Evolutionary conservation across 225 moss, liverwort and hornwort species (phyloP).

Genomic region (Sphagnum tenellum): DNA sequence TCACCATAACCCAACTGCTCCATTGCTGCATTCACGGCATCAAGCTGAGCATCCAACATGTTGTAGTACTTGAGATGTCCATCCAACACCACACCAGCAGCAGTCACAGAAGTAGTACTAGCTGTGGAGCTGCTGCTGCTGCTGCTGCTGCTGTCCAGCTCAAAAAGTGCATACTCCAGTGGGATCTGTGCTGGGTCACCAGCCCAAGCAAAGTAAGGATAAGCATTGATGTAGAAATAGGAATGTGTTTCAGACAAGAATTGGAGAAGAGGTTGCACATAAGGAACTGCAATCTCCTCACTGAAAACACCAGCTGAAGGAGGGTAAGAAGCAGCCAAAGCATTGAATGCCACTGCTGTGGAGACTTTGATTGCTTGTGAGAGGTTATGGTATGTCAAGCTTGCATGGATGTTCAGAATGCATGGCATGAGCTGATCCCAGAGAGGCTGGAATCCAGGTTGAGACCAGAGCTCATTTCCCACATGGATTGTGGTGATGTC

Average conservation of each 20-base stretch:
- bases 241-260: constrained; percentile 48
- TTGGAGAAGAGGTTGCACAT: constrained; percentile 67
- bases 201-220: constrained; percentile 74
- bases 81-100: constrained; percentile 37
- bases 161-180: constrained; percentile 70
- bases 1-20: constrained; percentile 36
- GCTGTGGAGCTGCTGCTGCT: too few relatives aligned
- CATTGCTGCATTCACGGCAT: constrained; percentile 77
- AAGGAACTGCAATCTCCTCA: constrained; percentile 26
- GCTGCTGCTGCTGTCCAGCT: constrained; percentile 15
- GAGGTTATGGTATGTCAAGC: constrained; percentile 36
- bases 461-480: constrained; percentile 68
- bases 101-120: too few relatives aligned
- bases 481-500: constrained; percentile 56
- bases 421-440: constrained; percentile 51
- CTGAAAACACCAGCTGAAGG: constrained; percentile 65
- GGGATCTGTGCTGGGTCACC: constrained; percentile 49
- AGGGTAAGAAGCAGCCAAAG: constrained; percentile 47
- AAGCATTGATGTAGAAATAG: constrained; percentile 73
- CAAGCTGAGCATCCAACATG: constrained; percentile 77
- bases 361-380: constrained; percentile 59
- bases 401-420: constrained; percentile 61
- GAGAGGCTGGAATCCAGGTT: constrained; percentile 30
- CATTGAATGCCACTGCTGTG: constrained; percentile 68
- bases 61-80: constrained; percentile 49